phyloP scores from a whole-genome alignment of 2,329 filamentous ascomycete species.

The Cladosporium sp. region DNA sequence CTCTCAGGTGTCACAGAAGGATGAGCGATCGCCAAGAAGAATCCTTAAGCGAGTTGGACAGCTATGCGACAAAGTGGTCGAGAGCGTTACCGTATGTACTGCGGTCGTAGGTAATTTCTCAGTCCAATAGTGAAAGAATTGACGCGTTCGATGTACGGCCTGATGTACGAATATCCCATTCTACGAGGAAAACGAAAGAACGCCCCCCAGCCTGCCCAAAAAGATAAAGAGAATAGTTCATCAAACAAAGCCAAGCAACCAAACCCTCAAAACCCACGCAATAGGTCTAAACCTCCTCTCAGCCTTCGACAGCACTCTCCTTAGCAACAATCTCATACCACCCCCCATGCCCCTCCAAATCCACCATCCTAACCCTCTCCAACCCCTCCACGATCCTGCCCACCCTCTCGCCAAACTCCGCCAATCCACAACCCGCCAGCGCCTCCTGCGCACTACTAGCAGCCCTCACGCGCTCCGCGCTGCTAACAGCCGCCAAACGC shows the following conservation, averaged over 20 bases:
- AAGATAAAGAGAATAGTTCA: neutral
- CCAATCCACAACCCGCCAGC: conserved; percentile 67
- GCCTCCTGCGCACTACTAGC: conserved; percentile 69
- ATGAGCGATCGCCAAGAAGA: neutral
- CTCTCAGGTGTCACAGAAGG: neutral
- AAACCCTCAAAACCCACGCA: neutral
- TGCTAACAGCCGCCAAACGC: conserved; percentile 64
- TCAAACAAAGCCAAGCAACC: neutral
- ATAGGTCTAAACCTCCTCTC: too few species aligned
- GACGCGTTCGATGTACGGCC: neutral
- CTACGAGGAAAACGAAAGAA: neutral
- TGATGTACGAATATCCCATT: neutral
- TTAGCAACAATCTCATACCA: conserved; percentile 26
- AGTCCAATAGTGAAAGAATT: too few species aligned
- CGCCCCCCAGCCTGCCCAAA: neutral
- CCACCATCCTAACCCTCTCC: conserved; percentile 64
- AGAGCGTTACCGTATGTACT: too few species aligned
- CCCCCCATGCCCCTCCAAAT: conserved; percentile 51
- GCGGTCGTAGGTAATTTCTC: too few species aligned
- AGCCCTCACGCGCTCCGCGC: conserved; percentile 69
- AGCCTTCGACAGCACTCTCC: neutral
- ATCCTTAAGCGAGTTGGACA: neutral
- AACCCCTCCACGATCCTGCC: conserved; percentile 69
- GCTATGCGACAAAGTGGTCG: neutral
- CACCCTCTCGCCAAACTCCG: conserved; percentile 71